Evolutionary conservation across 768 basidiomycete genomes (phyloP), one percentile per base, ranked within the genome.

Genomic region (Mycena leptocephala): DNA sequence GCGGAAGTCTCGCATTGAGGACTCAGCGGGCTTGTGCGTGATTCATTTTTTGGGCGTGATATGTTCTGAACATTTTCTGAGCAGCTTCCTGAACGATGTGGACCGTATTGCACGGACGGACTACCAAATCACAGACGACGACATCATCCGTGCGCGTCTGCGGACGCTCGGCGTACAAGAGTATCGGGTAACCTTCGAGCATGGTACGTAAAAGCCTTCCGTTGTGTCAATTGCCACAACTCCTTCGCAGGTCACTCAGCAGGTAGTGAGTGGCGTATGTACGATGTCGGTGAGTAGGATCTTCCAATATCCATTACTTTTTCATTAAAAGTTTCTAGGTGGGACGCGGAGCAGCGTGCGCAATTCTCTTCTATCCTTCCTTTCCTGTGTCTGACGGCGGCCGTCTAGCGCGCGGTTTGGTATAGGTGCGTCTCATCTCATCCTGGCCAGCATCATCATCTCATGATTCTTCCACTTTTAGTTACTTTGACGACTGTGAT

Each of bases 151-250:
- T 13, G 95, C 95, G 32, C 91, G 95, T 28, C 85, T 96, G 58
- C 89, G 94, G 62, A 96, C 95, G 1, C 86, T 95, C 24, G 95
- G 95, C 43, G 91, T 96, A 11, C 94, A 95, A 82, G 95, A 96
- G 81, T 92, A 95, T 79, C 86, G 87, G 48, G 92, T 95, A 77
- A 84, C 87, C 41, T 90, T 95, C 78, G 92, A 93, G 67, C 89
- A 91, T 73, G 91, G 95, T 94, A 5, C 46, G 55, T 30, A 53
- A 55, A 26, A 35, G 22, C 55, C 35, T 26, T 22, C n/a, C 43
- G 61, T 43, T 55, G 39, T 35, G 41, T 71, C 18, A 68, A 35
- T 63, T 37, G n/a, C 55, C 33, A 63, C n/a, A 70, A 78, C 22
- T 13, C 33, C 24, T n/a, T 65, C 11, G 58, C 66, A 93, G 93